These are phyloP conservation scores for Erythrobasidium hasegawianum DNA, from an alignment of 1,284 basidiomycete genomes.

Conservation along the genomic window DNA sequence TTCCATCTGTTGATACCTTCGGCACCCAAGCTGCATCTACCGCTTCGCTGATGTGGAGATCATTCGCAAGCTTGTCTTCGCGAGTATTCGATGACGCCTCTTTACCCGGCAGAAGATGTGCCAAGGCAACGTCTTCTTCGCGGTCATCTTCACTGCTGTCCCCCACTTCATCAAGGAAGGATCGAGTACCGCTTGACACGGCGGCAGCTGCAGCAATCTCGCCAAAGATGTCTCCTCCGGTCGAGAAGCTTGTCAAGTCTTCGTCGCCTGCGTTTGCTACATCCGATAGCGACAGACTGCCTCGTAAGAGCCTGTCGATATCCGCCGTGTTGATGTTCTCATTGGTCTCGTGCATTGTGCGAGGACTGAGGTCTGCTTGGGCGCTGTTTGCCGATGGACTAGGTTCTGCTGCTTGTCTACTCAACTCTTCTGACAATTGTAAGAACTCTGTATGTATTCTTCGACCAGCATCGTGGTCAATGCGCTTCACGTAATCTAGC, in stretches of 20 bases:
- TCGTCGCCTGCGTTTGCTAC: background rate
- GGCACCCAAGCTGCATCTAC: constrained; percentile 43
- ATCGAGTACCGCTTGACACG: background rate
- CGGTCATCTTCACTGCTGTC: background rate
- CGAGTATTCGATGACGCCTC: background rate
- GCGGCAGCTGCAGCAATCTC: constrained; percentile 44
- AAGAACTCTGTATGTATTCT: too few species aligned
- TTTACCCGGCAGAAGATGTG: constrained; percentile 8
- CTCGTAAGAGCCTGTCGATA: constrained; percentile 16
- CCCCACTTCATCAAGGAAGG: background rate
- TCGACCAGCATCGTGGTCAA: too few species aligned
- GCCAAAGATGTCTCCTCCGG: constrained; percentile 43
- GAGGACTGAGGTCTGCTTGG: too few species aligned
- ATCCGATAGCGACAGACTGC: constrained; percentile 6
- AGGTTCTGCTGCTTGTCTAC: too few species aligned
- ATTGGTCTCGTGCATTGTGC: too few species aligned
- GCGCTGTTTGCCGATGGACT: too few species aligned
- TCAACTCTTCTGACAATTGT: too few species aligned
- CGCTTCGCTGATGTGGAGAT: background rate
- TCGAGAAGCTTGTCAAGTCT: constrained; percentile 38
- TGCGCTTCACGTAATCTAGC: too few species aligned
- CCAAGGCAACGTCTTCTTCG: constrained; percentile 13
- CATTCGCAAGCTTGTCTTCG: background rate
- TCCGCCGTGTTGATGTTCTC: background rate
- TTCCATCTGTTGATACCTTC: constrained; percentile 39